Conservation (phyloP, 192 early-diverging fungal genomes). For the Chytriomyces sp. region DNA sequence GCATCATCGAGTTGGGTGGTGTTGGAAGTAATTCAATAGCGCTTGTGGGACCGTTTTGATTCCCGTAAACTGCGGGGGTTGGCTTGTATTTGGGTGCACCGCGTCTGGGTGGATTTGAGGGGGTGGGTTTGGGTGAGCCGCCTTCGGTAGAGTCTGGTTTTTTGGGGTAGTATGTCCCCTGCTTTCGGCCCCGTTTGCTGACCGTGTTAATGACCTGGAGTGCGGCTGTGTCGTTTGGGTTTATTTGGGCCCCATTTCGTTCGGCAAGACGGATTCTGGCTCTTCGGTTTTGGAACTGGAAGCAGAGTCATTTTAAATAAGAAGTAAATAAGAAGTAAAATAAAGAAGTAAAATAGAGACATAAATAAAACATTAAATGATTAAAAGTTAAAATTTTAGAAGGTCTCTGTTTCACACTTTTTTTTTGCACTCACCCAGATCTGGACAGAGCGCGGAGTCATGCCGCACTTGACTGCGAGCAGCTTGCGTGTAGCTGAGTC, state of each 20-base stretch:
- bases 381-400: background rate
- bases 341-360: background rate
- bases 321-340: background rate
- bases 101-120: background rate
- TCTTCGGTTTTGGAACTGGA: conserved; percentile 24
- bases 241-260: conserved; percentile 16
- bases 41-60: background rate
- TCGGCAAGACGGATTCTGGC: conserved; percentile 18
- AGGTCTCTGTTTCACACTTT: background rate
- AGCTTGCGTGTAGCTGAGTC: conserved; percentile 3
- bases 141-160: background rate
- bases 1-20: background rate
- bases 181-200: conserved; percentile 15
- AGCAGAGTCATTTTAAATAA: background rate
- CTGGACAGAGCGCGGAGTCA: conserved; percentile 20
- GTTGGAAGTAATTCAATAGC: background rate
- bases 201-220: conserved; percentile 12
- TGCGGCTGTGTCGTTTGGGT: conserved; percentile 23
- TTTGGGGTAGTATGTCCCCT: conserved; percentile 12
- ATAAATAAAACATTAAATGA: background rate
- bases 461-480: background rate
- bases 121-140: background rate
- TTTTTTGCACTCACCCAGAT: conserved; percentile 15
- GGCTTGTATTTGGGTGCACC: conserved; percentile 19
- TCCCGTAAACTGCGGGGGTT: background rate